These are phyloP conservation scores for Mortierella sp. DNA, from an alignment of 371 early-diverging fungal species.

Conservation along the genomic window DNA sequence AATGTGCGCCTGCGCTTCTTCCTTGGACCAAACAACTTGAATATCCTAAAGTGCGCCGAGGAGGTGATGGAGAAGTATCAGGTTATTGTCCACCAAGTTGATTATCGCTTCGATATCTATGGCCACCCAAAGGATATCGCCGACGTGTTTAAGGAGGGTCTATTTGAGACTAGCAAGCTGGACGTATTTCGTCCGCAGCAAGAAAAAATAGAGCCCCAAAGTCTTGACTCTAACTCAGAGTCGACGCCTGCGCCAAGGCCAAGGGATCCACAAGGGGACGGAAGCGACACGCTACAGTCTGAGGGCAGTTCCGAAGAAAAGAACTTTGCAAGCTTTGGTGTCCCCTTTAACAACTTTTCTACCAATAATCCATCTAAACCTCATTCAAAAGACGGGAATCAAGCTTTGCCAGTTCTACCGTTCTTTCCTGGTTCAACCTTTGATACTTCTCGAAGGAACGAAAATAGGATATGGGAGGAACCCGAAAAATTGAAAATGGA, in stretches of 20 bases:
- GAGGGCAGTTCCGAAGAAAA: not conserved
- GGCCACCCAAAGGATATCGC: slow-evolving; percentile 26
- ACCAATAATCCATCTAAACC: not conserved
- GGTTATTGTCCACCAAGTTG: slow-evolving; percentile 24
- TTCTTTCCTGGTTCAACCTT: not conserved
- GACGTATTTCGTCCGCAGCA: not conserved
- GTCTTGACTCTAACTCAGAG: not conserved
- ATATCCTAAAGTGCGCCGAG: slow-evolving; percentile 8
- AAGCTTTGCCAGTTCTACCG: not conserved
- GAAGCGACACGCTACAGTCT: not conserved
- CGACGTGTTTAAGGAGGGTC: slow-evolving; percentile 10
- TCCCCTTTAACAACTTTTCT: not conserved
- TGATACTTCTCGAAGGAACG: not conserved
- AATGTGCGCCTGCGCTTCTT: slow-evolving; percentile 38
- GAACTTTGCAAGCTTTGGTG: not conserved
- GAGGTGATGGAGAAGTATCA: slow-evolving; percentile 23
- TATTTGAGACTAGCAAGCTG: not conserved
- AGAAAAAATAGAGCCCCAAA: not conserved
- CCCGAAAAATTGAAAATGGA: slow-evolving; percentile 15
- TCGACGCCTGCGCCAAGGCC: not conserved
- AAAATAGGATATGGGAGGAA: not conserved
- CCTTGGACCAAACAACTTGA: slow-evolving; percentile 25
- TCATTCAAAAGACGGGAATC: not conserved
- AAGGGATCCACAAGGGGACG: not conserved
- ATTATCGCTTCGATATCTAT: slow-evolving; percentile 32